phyloP scores from a whole-genome alignment of 352 stramenopile genomes.

The Pythium pyrilobum region DNA sequence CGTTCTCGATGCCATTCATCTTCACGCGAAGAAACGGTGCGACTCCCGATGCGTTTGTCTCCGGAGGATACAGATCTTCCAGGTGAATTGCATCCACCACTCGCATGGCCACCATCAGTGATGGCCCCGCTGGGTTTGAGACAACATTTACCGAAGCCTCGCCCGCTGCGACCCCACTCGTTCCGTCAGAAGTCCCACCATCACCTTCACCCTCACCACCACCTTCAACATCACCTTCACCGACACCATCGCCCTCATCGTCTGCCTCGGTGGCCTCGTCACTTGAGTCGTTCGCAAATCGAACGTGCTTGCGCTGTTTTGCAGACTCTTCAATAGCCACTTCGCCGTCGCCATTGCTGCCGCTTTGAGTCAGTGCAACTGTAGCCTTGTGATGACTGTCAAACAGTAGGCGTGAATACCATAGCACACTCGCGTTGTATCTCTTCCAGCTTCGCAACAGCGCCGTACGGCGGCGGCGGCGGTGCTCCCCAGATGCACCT shows the following conservation, averaged over 20 bases:
- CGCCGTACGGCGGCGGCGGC: conserved; percentile 52
- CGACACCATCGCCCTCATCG: background rate
- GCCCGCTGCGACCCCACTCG: too few relatives aligned
- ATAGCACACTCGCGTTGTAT: conserved; percentile 67
- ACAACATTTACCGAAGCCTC: too few relatives aligned
- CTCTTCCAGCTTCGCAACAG: conserved; percentile 75
- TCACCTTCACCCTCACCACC: too few relatives aligned
- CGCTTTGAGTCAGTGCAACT: background rate
- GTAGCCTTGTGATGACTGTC: conserved; percentile 14
- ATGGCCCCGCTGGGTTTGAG: background rate
- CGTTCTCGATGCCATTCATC: conserved; percentile 4
- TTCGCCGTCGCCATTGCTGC: background rate
- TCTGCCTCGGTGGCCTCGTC: background rate
- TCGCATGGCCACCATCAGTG: conserved; percentile 10
- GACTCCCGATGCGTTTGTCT: conserved; percentile 7
- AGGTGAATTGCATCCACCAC: conserved; percentile 17
- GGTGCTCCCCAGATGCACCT: conserved; percentile 65
- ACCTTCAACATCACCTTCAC: background rate
- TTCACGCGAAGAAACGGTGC: conserved; percentile 15
- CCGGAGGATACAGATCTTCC: conserved; percentile 19
- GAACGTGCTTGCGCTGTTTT: conserved; percentile 58
- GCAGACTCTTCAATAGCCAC: background rate
- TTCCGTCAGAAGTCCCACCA: too few relatives aligned
- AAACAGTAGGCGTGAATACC: conserved; percentile 33
- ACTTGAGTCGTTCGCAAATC: conserved; percentile 35